Evolutionary conservation across 108 stramenopile species (phyloP).

Genomic region (Skeletonema potamos): DNA sequence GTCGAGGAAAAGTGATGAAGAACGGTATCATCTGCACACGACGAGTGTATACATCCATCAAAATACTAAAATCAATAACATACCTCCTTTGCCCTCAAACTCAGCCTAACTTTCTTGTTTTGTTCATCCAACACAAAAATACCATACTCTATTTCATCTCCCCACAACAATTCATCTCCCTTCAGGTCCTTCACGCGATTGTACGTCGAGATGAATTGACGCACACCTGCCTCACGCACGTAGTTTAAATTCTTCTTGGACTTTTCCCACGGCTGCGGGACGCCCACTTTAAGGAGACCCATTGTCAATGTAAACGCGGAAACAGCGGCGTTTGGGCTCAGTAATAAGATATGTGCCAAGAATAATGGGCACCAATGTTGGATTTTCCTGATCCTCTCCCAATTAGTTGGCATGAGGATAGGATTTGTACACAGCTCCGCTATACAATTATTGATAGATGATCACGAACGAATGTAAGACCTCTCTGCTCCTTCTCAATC

Average conservation of each 20-base stretch:
- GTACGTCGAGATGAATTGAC: slow-evolving; percentile 96
- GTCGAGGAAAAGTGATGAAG: background rate
- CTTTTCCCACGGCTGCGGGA: slow-evolving; percentile 91
- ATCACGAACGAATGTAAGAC: too few relatives aligned
- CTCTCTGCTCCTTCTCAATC: too few relatives aligned
- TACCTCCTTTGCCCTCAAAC: slow-evolving; percentile 84
- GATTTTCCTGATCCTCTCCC: background rate
- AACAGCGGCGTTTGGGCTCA: background rate
- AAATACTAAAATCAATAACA: slow-evolving; percentile 11
- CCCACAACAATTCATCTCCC: slow-evolving; percentile 95
- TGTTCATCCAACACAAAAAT: slow-evolving; percentile 87
- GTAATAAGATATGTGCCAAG: background rate
- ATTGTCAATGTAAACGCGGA: background rate
- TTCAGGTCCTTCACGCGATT: slow-evolving; percentile 92
- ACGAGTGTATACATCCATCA: background rate
- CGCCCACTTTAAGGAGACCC: slow-evolving; percentile 93
- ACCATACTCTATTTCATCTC: slow-evolving; percentile 98
- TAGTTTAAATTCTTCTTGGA: slow-evolving; percentile 83
- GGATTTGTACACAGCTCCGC: too few relatives aligned
- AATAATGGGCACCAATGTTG: slow-evolving; percentile 5
- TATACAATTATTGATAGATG: too few relatives aligned
- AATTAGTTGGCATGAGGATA: background rate
- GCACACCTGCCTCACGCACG: slow-evolving; percentile 91
- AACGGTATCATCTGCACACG: background rate
- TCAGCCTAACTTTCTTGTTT: slow-evolving; percentile 79